These are phyloP conservation scores for Scleroderma bovista DNA, from an alignment of 768 basidiomycete genomes.

Conservation along the genomic window DNA sequence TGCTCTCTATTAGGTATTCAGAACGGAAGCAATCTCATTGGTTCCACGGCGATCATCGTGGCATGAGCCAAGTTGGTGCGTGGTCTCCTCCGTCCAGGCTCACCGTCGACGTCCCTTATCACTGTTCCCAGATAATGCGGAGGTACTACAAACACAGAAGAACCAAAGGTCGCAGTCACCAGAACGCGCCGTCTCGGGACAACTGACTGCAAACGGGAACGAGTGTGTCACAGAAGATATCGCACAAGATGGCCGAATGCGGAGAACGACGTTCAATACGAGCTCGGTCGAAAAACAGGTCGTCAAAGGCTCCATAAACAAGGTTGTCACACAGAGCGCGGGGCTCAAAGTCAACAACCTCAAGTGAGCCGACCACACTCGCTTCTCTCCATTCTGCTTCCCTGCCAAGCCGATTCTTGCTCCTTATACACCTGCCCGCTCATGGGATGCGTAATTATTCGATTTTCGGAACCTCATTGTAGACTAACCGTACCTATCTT, in stretches of 20 bases:
- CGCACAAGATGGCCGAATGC: conserved; percentile 36
- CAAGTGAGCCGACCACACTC: not conserved
- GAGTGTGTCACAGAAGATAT: conserved; percentile 35
- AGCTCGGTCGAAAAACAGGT: conserved; percentile 42
- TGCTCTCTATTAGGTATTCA: conserved; percentile 42
- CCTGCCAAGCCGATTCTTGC: not conserved
- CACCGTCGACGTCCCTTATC: too few relatives aligned
- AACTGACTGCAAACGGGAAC: conserved; percentile 29
- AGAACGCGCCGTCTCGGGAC: conserved; percentile 20
- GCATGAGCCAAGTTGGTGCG: conserved; percentile 52
- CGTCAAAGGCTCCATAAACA: conserved; percentile 51
- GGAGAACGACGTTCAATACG: conserved; percentile 34
- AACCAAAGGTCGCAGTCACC: conserved; percentile 15
- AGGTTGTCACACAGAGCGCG: conserved; percentile 35
- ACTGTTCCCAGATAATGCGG: conserved; percentile 24
- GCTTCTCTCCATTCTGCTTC: not conserved
- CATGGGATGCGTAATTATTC: conserved; percentile 1
- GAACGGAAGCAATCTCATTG: conserved; percentile 55
- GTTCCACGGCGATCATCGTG: conserved; percentile 54
- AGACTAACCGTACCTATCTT: not conserved
- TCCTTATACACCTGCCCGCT: not conserved
- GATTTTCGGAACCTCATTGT: not conserved
- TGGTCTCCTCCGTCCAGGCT: conserved; percentile 5
- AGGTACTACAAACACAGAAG: conserved; percentile 16
- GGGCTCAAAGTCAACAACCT: conserved; percentile 12